These are phyloP conservation scores for Lactifluus pinguis DNA, from an alignment of 768 basidiomycete genomes.

Conservation along the genomic window DNA sequence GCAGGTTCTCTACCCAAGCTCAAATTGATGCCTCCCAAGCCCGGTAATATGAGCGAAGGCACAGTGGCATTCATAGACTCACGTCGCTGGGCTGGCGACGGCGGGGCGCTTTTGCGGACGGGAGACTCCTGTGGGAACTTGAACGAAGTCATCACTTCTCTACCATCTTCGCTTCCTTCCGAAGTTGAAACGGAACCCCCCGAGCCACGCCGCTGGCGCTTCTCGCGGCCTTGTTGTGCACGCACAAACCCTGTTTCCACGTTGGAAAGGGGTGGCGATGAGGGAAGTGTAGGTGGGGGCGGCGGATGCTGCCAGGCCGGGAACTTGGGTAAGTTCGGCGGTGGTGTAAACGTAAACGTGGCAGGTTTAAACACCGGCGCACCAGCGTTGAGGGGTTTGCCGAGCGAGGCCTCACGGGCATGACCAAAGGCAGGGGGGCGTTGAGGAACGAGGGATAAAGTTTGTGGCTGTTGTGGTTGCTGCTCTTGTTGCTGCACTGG, in stretches of 20 bases:
- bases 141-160: conserved; percentile 54
- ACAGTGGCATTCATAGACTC: conserved; percentile 35
- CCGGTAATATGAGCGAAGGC: conserved; percentile 60
- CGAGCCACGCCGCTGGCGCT: conserved; percentile 58
- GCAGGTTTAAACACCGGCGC: conserved; percentile 77
- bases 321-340: conserved; percentile 56
- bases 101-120: conserved; percentile 39
- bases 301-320: conserved; percentile 26
- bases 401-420: conserved; percentile 37
- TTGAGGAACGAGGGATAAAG: neutral
- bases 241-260: conserved; percentile 22
- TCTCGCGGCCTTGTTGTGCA: conserved; percentile 67
- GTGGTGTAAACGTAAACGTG: conserved; percentile 70
- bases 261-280: conserved; percentile 22
- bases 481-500: conserved; percentile 22
- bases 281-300: conserved; percentile 29
- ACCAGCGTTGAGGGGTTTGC: conserved; percentile 67
- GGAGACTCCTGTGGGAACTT: conserved; percentile 62
- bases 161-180: conserved; percentile 44
- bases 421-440: conserved; percentile 22
- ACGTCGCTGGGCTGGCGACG: conserved; percentile 25
- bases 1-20: conserved; percentile 17
- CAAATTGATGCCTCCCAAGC: conserved; percentile 35
- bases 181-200: conserved; percentile 28
- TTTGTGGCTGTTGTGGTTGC: conserved; percentile 24